phyloP scores from a whole-genome alignment of 768 basidiomycete genomes.

The Xanthoconium purpureum region DNA sequence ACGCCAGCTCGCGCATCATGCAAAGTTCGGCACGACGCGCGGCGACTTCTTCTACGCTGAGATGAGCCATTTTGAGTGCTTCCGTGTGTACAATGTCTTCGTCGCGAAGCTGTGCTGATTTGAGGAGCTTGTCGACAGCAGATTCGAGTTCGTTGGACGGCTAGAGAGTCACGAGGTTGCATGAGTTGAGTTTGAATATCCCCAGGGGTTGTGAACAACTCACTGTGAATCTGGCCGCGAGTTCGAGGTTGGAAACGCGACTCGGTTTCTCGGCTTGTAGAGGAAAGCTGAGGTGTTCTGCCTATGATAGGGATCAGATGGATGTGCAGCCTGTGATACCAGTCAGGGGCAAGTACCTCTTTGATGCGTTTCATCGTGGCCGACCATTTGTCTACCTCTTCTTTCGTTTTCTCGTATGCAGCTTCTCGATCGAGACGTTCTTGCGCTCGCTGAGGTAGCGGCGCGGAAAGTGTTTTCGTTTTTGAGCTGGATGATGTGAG shows the following conservation, averaged over 20 bases:
- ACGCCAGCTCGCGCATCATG: conserved; percentile 89
- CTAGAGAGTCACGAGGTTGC: conserved; percentile 33
- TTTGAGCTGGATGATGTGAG: conserved; percentile 55
- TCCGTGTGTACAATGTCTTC: conserved; percentile 76
- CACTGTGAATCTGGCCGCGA: conserved; percentile 85
- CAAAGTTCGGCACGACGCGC: conserved; percentile 78
- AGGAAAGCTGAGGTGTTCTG: conserved; percentile 85
- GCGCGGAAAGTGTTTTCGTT: conserved; percentile 67
- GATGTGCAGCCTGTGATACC: neutral
- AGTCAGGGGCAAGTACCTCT: conserved; percentile 50
- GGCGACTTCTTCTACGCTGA: conserved; percentile 83
- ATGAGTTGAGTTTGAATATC: no score
- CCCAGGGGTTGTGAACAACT: conserved; percentile 2
- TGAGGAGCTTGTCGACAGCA: conserved; percentile 77
- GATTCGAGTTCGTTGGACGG: conserved; percentile 84
- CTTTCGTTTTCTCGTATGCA: conserved; percentile 90
- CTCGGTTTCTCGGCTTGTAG: conserved; percentile 60
- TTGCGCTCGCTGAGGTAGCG: conserved; percentile 81
- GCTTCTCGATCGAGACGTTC: conserved; percentile 91
- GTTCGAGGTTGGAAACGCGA: conserved; percentile 67
- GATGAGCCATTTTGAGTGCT: conserved; percentile 77
- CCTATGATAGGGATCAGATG: conserved; percentile 41
- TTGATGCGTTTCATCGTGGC: conserved; percentile 89
- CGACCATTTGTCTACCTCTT: conserved; percentile 92
- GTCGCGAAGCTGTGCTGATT: conserved; percentile 78